These are phyloP conservation scores for Pseudogymnoascus sp. DNA, from an alignment of 2,329 filamentous ascomycete genomes.

Conservation along the genomic window DNA sequence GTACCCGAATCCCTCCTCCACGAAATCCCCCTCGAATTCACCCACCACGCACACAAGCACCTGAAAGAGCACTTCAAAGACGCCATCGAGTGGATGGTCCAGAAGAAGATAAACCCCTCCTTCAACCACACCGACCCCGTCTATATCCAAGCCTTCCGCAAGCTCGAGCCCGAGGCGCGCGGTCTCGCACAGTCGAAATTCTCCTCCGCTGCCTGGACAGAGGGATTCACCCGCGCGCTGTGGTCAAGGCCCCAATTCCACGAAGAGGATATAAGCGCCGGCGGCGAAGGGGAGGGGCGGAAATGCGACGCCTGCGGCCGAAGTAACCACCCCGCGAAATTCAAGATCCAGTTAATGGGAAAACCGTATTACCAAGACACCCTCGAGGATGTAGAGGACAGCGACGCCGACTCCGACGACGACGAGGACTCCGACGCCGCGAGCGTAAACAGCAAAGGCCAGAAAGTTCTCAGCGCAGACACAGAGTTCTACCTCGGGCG, in stretches of 20 bases:
- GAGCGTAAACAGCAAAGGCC: conserved; percentile 38
- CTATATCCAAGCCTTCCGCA: conserved; percentile 60
- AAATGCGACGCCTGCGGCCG: conserved; percentile 66
- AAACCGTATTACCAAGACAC: conserved; percentile 57
- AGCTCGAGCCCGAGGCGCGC: conserved; percentile 62
- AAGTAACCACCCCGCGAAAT: conserved; percentile 58
- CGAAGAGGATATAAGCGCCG: conserved; percentile 35
- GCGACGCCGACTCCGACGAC: conserved; percentile 31
- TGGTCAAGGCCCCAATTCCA: conserved; percentile 56
- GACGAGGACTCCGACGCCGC: conserved; percentile 29
- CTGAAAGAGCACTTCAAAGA: conserved; percentile 65
- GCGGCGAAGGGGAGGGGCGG: conserved; percentile 34
- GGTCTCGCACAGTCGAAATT: conserved; percentile 64
- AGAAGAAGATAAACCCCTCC: conserved; percentile 65
- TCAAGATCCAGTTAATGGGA: conserved; percentile 53
- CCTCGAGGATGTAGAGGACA: conserved; percentile 52
- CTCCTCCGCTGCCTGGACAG: conserved; percentile 61
- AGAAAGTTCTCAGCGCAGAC: conserved; percentile 35
- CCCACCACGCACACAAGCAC: conserved; percentile 55
- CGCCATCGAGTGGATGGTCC: conserved; percentile 72
- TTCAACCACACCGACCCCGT: conserved; percentile 56
- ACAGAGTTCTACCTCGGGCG: conserved; percentile 45
- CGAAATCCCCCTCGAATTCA: conserved; percentile 62
- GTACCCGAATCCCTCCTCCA: conserved; percentile 39
- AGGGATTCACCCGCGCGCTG: conserved; percentile 57